Base-by-base conservation (phyloP, 2,329 filamentous ascomycete genomes). In the Claviceps sorghi region DNA sequence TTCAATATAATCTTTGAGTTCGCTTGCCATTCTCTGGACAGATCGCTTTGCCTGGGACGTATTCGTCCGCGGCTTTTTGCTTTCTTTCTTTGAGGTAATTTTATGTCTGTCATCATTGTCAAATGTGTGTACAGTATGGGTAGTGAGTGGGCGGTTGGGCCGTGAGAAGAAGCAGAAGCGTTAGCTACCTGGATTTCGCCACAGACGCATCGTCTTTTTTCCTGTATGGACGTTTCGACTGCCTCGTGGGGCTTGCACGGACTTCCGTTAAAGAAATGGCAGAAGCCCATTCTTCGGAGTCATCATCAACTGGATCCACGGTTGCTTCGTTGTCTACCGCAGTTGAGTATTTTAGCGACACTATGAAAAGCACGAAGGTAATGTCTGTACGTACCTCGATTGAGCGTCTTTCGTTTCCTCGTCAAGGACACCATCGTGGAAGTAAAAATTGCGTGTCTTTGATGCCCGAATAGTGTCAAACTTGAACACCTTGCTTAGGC, bases 341-440 rank as follows among this genome's bases (percentile, higher is more conserved):
- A 45, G 41, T 29, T 51, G n/a, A 45, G 42, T 19, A 4, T 32
- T 15, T 26, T 8, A 40, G 22, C 26, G 21, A 4, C 40, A 5
- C 15, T 15, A 46, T 30, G 42, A 34, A 34, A 34, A n/a, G 36
- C 44, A 32, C 41, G n/a, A 30, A 30, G 15, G 42, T 29, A 22
- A 21, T 15, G 42, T 29, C 13, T 17, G 21, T 41, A 36, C 56
- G 46, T 48, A 61, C 64, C 61, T 6, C 53, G 57, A 17, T 48
- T 51, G 7, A 58, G 57, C 7, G 41, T 44, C 30, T 58, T 65
- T 52, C 61, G 60, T 43, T 63, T 65, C n/a, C 60, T 54, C 11
- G 58, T 58, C 48, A 48, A 54, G 15, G 60, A 58, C 5, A 64
- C 57, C 65, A 67, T 67, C 4, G 19, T 30, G 29, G 13, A 32